Evolutionary conservation across 1,139 yeast genomes (phyloP).

Genomic region (Lodderomyces parapsilosis): DNA sequence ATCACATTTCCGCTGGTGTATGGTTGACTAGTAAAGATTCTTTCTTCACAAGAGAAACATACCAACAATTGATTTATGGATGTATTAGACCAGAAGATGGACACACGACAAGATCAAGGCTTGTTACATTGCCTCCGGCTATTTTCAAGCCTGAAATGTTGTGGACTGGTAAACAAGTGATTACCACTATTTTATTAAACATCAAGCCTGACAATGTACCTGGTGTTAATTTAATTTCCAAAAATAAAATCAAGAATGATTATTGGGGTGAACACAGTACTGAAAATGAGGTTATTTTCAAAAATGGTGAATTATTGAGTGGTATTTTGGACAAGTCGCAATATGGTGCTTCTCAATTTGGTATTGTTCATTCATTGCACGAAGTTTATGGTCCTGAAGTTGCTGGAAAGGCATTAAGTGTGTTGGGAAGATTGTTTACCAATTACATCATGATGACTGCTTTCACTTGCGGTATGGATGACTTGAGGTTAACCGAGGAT

Average conservation of each 20-base stretch:
- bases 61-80: conserved; percentile 91
- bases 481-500: conserved; percentile 83
- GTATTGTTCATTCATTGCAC: conserved; percentile 93
- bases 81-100: conserved; percentile 98
- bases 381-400: conserved; percentile 91
- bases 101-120: conserved; percentile 73
- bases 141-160: conserved; percentile 80
- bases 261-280: conserved; percentile 87
- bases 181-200: conserved; percentile 83
- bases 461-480: conserved; percentile 99
- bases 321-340: conserved; percentile 98
- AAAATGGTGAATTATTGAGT: conserved; percentile 80
- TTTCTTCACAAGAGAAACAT: conserved; percentile 85
- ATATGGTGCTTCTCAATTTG: conserved; percentile 97
- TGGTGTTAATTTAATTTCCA: conserved; percentile 80
- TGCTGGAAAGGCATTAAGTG: conserved; percentile 88
- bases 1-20: conserved; percentile 98
- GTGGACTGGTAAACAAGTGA: conserved; percentile 99
- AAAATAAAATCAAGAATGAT: conserved; percentile 88
- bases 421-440: conserved; percentile 91
- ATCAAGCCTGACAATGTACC: conserved; percentile 86
- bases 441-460: conserved; percentile 91
- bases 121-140: conserved; percentile 87
- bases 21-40: conserved; percentile 94
- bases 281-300: conserved; percentile 85